Conservation (phyloP, 2,329 filamentous ascomycete species). For the Cyclaneusma minus region DNA sequence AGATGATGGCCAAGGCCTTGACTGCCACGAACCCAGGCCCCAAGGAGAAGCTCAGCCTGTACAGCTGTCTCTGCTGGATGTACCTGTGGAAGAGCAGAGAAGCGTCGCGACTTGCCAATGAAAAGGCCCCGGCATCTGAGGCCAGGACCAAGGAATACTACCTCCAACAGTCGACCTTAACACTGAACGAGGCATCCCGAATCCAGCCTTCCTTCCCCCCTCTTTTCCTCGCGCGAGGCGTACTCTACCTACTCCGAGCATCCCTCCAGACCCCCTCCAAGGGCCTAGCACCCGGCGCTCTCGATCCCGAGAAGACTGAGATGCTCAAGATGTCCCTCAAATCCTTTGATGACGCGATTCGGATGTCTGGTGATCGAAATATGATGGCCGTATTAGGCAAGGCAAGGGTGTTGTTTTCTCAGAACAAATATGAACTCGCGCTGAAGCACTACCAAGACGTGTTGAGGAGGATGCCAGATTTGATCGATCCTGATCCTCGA, state of each 20-base stretch:
- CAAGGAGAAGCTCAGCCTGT: slow-evolving; percentile 51
- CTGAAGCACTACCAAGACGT: slow-evolving; percentile 77
- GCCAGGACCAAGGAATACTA: slow-evolving; percentile 87
- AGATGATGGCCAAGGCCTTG: slow-evolving; percentile 52
- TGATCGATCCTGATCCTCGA: slow-evolving; percentile 85
- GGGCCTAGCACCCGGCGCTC: slow-evolving; percentile 39
- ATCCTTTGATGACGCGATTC: slow-evolving; percentile 85
- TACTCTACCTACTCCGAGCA: slow-evolving; percentile 74
- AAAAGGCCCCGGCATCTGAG: slow-evolving; percentile 50
- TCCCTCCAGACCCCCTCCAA: slow-evolving; percentile 69
- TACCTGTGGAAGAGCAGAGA: slow-evolving; percentile 55
- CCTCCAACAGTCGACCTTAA: slow-evolving; percentile 76
- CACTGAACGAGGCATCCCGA: slow-evolving; percentile 86
- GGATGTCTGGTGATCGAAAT: slow-evolving; percentile 72
- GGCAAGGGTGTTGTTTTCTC: slow-evolving; percentile 70
- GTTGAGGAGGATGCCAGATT: slow-evolving; percentile 67
- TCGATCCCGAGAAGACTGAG: slow-evolving; percentile 62
- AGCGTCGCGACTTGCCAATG: slow-evolving; percentile 48
- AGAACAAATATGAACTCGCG: slow-evolving; percentile 75
- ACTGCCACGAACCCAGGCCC: slow-evolving; percentile 40
- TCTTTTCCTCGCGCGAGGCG: slow-evolving; percentile 79
- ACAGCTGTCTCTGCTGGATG: slow-evolving; percentile 56
- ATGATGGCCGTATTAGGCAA: slow-evolving; percentile 87
- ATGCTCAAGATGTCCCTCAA: slow-evolving; percentile 75
- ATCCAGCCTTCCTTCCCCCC: slow-evolving; percentile 88